Base-by-base conservation (phyloP, 768 basidiomycete species). In the Lactarius trivialis region DNA sequence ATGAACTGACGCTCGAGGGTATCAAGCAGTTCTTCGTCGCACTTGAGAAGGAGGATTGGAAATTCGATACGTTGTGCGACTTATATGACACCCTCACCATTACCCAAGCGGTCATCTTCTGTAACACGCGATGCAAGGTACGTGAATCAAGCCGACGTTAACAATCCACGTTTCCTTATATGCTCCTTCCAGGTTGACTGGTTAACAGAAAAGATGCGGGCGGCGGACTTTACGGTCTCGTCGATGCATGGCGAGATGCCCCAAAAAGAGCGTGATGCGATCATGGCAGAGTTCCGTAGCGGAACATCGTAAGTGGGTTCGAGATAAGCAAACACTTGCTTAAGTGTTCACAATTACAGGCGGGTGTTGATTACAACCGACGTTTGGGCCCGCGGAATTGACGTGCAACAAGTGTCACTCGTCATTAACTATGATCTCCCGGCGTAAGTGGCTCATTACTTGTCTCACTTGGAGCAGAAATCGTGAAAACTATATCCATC, bases 21-120 rank as follows among this genome's bases (percentile, higher is more conserved):
- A 33, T 33, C 32, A 33, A 33, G 8, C 8, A 33, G 8, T 33
- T 33, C 32, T 33, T 94, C 80, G 92, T 99, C 55, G 96, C 95
- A 51, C 96, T 99, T 60, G 96, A 98, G 77, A 96, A 98, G 78
- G 96, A 99, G 75, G 96, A 99, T 72, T 98, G 95, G 95, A 99
- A 99, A 73, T 95, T 97, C 71, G 95, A 98, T 76, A 98, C 95
- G 0, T 81, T 99, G 34, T 97, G 91, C 73, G 96, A 97, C 77
- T 77, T 99, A 54, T 98, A 97, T 76, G 96, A 98, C 75, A 98
- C 96, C 32, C 85, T 99, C 67, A 98, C 73, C 97, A n/a, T n/a
- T n/a, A n/a, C n/a, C n/a, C n/a, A n/a, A n/a, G n/a, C n/a, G n/a
- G n/a, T n/a, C n/a, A n/a, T 98, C 72, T 98, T 98, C 79, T 98